phyloP scores from a whole-genome alignment of 2,329 filamentous ascomycete genomes.

The Pseudopyricularia javanii region DNA sequence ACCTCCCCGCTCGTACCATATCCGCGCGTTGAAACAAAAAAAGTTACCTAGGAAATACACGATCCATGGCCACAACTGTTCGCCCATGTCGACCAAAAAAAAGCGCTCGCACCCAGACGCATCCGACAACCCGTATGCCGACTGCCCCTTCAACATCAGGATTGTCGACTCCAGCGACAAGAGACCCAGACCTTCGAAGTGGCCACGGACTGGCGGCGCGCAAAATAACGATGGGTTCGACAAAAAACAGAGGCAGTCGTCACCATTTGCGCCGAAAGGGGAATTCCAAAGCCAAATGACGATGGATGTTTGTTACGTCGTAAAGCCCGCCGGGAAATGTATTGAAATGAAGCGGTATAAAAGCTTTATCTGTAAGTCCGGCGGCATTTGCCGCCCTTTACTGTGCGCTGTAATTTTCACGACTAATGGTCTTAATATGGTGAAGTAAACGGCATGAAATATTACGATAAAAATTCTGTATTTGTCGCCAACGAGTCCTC shows the following conservation, averaged over 20 bases:
- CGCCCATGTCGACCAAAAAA: constrained; percentile 17
- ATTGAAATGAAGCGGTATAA: constrained; percentile 48
- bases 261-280: constrained; percentile 40
- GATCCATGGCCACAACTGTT: background rate
- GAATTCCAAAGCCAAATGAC: constrained; percentile 40
- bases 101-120: constrained; percentile 37
- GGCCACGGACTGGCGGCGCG: constrained; percentile 14
- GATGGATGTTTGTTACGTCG: constrained; percentile 42
- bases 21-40: background rate
- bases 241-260: constrained; percentile 35
- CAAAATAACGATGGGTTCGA: constrained; percentile 27
- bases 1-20: background rate
- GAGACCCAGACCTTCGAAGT: constrained; percentile 1
- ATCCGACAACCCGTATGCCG: constrained; percentile 37
- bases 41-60: background rate
- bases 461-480: constrained; percentile 44
- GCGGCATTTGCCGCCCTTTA: background rate
- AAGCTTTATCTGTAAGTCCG: constrained; percentile 44
- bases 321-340: constrained; percentile 41
- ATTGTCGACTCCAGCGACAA: constrained; percentile 32
- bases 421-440: background rate
- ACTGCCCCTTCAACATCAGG: constrained; percentile 39
- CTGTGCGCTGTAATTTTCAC: background rate
- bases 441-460: constrained; percentile 43
- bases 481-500: constrained; percentile 46